Percentiles rank a stretch among this genome's conserved stretches.
Evolutionary conservation across 805 yeast species (phyloP).

Genomic region (Komagataella pseudopastoris): DNA sequence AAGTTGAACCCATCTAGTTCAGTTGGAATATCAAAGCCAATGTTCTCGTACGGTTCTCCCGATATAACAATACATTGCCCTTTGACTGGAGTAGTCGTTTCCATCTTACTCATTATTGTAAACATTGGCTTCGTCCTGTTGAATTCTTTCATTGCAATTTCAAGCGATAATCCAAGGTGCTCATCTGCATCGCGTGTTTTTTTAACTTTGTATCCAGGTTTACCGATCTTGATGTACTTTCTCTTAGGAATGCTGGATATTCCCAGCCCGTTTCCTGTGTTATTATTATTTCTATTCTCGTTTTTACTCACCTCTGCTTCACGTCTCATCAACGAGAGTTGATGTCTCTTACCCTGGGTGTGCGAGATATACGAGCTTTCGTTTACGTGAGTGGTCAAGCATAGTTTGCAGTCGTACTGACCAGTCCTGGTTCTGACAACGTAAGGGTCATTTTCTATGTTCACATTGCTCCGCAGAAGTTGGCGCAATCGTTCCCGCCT

Average conservation of each 20-base stretch:
- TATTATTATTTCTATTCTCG: conserved; percentile 2
- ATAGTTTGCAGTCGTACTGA: conserved; percentile 68
- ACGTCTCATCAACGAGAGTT: conserved; percentile 54
- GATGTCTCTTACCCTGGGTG: conserved; percentile 76
- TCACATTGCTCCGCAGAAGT: conserved; percentile 36
- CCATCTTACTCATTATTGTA: conserved; percentile 69
- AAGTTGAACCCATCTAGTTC: conserved; percentile 14
- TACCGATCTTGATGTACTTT: conserved; percentile 48
- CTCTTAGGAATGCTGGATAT: conserved; percentile 28
- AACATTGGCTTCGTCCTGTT: conserved; percentile 41
- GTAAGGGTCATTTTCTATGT: conserved; percentile 63
- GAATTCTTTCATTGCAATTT: conserved; percentile 40
- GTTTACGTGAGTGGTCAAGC: conserved; percentile 70
- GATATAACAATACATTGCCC: conserved; percentile 66
- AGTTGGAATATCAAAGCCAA: conserved; percentile 64
- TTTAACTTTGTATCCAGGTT: conserved; percentile 56
- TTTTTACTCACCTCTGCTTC: conserved; percentile 21
- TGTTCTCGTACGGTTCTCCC: conserved; percentile 84
- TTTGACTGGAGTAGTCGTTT: conserved; percentile 28
- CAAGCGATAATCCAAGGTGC: conserved; percentile 53
- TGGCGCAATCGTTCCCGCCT: conserved; percentile 56
- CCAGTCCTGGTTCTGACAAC: conserved; percentile 79
- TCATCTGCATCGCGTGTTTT: conserved; percentile 56
- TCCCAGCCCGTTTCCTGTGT: conserved; percentile 7
- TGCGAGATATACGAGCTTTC: conserved; percentile 78